Percentiles rank a stretch among this genome's conserved stretches.
Evolutionary conservation across 805 yeast genomes (phyloP).

Genomic region (Candida maltosa): DNA sequence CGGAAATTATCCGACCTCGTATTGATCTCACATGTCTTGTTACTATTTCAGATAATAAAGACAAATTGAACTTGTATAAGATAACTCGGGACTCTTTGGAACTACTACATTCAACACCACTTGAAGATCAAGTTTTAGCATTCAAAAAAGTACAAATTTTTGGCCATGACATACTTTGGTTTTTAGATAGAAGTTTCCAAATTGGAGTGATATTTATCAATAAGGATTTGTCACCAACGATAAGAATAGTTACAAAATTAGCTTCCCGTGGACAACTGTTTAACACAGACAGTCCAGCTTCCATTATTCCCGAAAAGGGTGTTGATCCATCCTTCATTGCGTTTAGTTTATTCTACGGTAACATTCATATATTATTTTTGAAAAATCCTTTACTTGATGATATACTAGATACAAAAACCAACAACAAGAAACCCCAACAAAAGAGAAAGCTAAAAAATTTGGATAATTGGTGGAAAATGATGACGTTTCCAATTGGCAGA

Average conservation of each 20-base stretch:
- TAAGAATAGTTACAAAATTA: not conserved
- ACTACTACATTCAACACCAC: too few relatives aligned
- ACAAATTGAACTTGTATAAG: too few relatives aligned
- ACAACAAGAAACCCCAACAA: not conserved
- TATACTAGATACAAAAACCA: not conserved
- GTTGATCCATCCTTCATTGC: conserved; percentile 6
- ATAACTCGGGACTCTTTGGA: too few relatives aligned
- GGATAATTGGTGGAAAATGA: not conserved
- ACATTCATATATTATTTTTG: conserved; percentile 3
- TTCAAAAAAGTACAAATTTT: too few relatives aligned
- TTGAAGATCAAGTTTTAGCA: too few relatives aligned
- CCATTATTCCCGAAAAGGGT: conserved; percentile 2
- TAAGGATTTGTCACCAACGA: not conserved
- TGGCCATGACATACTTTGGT: conserved; percentile 1
- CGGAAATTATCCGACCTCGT: too few relatives aligned
- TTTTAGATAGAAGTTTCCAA: not conserved
- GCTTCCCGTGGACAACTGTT: conserved; percentile 6
- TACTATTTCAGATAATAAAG: too few relatives aligned
- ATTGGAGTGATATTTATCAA: conserved; percentile 4
- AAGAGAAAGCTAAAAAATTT: conserved; percentile 1
- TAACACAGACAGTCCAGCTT: conserved; percentile 2
- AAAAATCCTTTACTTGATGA: not conserved
- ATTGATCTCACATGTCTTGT: too few relatives aligned
- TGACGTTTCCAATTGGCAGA: conserved; percentile 3
- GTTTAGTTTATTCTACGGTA: conserved; percentile 3